Evolutionary conservation across 208 protist species (phyloP).

Genomic region (Trypanosoma mega): DNA sequence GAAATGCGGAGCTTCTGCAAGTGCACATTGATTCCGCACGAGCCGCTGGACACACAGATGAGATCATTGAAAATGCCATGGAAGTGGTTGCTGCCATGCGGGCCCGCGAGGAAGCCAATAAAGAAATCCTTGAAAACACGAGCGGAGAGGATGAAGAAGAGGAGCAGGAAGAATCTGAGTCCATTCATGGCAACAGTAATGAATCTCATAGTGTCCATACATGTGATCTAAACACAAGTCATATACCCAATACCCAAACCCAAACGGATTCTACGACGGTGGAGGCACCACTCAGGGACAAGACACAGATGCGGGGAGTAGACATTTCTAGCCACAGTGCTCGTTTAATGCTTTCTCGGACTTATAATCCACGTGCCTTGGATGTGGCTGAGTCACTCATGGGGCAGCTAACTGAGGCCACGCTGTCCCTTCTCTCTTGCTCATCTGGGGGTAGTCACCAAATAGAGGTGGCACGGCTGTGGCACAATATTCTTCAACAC

Average conservation of each 20-base stretch:
- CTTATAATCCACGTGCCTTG: neutral
- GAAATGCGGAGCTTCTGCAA: constrained; percentile 35
- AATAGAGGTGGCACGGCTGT: constrained; percentile 24
- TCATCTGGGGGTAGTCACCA: neutral
- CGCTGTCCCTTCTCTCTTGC: neutral
- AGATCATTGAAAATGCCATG: constrained; percentile 24
- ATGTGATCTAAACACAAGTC: no score
- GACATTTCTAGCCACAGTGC: no score
- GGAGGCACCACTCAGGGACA: no score
- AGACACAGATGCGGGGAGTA: no score
- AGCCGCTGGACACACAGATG: constrained; percentile 28
- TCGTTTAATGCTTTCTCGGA: neutral
- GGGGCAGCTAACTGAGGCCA: neutral
- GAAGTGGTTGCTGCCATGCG: constrained; percentile 13
- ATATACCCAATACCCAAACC: no score
- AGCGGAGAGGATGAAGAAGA: neutral
- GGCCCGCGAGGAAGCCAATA: neutral
- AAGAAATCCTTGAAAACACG: neutral
- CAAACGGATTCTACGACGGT: no score
- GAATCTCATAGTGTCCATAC: no score
- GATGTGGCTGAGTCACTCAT: neutral
- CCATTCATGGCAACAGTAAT: no score
- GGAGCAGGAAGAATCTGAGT: no score
- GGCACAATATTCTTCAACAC: constrained; percentile 33
- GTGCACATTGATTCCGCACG: constrained; percentile 28